Percentiles rank a stretch among this genome's conserved stretches.
Evolutionary conservation across 257 asterid species (phyloP).

Genomic region (Nicotiana knightiana): DNA sequence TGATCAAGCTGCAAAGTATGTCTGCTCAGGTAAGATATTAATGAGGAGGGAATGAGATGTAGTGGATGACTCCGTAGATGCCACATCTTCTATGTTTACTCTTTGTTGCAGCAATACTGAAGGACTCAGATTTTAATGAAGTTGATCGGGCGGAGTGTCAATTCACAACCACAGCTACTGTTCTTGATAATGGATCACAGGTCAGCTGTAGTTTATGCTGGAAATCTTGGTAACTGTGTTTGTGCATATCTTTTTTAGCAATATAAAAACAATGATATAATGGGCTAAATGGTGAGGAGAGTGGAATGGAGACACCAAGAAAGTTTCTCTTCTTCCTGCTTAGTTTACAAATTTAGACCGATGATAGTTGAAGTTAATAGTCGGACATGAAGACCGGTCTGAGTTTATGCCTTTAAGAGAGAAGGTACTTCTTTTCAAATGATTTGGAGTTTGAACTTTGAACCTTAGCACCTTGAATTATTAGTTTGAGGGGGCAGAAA

Average conservation of each 20-base stretch:
- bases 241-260: not conserved
- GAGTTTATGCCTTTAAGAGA: not conserved
- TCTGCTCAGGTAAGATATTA: constrained; percentile 54
- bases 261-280: not conserved
- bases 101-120: constrained; percentile 72
- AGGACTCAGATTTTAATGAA: constrained; percentile 86
- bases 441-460: not conserved
- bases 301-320: not conserved
- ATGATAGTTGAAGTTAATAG: not conserved
- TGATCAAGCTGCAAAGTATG: constrained; percentile 89
- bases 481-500: not conserved
- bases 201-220: constrained; percentile 24
- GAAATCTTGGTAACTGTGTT: not conserved
- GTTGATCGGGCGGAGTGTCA: constrained; percentile 96
- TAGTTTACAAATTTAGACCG: not conserved
- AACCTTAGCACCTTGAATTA: constrained; percentile 2
- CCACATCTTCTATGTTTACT: not conserved
- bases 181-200: constrained; percentile 93
- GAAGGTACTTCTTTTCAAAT: not conserved
- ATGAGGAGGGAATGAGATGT: not conserved
- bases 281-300: not conserved
- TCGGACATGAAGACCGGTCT: not conserved
- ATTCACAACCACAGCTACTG: constrained; percentile 87
- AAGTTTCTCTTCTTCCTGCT: not conserved
- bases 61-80: not conserved